phyloP scores from a whole-genome alignment of 371 early-diverging fungal species.

The Mortierella sp. region DNA sequence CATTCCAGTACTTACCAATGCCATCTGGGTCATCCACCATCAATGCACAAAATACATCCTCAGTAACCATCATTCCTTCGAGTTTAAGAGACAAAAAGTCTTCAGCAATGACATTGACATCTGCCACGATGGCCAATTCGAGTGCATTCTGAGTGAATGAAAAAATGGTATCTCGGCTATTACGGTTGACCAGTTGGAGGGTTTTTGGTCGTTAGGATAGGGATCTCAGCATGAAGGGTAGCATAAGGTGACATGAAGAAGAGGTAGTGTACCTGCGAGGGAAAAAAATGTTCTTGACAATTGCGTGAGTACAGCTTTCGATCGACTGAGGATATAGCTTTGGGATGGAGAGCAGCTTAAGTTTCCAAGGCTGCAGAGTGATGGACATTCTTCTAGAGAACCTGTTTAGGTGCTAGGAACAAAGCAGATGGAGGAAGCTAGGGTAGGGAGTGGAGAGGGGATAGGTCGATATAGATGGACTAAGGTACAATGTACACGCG shows the following conservation, averaged over 20 bases:
- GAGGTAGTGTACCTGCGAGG: conserved; percentile 38
- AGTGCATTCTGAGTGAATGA: conserved; percentile 81
- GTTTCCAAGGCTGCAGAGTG: conserved; percentile 52
- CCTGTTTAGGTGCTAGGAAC: neutral
- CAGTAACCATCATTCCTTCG: conserved; percentile 59
- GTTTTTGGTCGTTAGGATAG: neutral
- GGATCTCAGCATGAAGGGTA: neutral
- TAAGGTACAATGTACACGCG: no score
- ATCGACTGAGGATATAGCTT: conserved; percentile 40
- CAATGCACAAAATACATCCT: conserved; percentile 75
- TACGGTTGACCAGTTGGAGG: neutral
- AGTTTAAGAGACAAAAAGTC: conserved; percentile 63
- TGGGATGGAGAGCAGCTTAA: conserved; percentile 53
- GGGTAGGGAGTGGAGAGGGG: neutral
- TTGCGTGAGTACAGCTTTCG: conserved; percentile 65
- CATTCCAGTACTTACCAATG: conserved; percentile 60
- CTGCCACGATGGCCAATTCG: conserved; percentile 80
- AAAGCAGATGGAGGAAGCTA: neutral
- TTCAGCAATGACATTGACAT: conserved; percentile 64
- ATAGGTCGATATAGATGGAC: neutral
- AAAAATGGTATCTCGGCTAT: conserved; percentile 74
- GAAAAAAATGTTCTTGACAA: conserved; percentile 75
- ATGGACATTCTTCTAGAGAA: conserved; percentile 31
- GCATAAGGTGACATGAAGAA: neutral
- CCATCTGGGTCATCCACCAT: conserved; percentile 81